Base-by-base conservation (phyloP, 768 basidiomycete genomes). In the Rhizopogon salebrosus region DNA sequence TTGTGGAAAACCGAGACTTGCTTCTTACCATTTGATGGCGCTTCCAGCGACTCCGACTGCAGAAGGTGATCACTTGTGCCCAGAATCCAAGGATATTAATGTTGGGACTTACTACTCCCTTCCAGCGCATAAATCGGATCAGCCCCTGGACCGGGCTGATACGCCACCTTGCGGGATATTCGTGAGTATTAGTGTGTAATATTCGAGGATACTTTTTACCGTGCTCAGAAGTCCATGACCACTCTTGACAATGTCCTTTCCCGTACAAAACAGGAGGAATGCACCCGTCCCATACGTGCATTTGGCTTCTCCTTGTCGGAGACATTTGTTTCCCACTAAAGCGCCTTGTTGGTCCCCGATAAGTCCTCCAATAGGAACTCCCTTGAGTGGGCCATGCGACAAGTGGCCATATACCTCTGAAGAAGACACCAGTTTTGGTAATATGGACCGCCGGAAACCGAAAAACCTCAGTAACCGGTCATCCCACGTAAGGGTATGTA, bases 321-420 rank as follows among this genome's bases (percentile, higher is more conserved):
- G 69, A 64, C 97, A 98, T 69, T 97, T 98, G 75, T 99, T 98
- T 0, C 95, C 97, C 48, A 98, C 83, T 22, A 99, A 74, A 22
- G 95, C 95, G 5, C 89, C 97, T 68, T 99, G 97, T 72, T 99
- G 97, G 66, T 99, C 97, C n/a, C 97, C 97, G 7, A 95, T 84
- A 42, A 98, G 82, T 20, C 95, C 95, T 35, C 85, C 94, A 49
- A 99, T 91, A 8, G 87, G 87, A 10, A 93, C 77, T 37, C 89
- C 92, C 58, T 76, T 74, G 56, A 92, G 74, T 3, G 83, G 62
- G 2, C 91, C 89, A 29, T 74, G 72, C 7, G 78, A 71, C 52
- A 98, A 79, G 23, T 80, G 71, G 37, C 95, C 97, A 70, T 95
- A 98, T 4, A 94, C 84, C 71, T 98, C 89, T 3, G 93, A 92